Base-by-base conservation (phyloP, 345 rosid genomes). In the Moringa oleifera region DNA sequence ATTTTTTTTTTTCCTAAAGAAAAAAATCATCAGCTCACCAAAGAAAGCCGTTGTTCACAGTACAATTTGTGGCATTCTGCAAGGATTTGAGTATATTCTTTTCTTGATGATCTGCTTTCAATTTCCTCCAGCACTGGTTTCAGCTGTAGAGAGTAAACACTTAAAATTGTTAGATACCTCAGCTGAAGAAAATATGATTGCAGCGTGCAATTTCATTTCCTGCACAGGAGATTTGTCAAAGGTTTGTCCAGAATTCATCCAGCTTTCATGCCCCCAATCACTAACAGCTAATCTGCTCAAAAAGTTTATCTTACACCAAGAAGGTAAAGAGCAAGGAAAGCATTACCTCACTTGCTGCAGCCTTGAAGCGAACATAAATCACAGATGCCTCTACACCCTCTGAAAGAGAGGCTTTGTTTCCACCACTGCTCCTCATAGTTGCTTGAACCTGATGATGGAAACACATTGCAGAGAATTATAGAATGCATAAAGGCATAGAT, bases 351-450 rank as follows among this genome's bases (percentile, higher is more conserved):
- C 73, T 88, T 25, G 99, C 94, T 58, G 99, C 96, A 72, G 97
- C 99, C 87, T 90, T 85, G 77, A 94, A 94, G 71, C 97, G 87
- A 63, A 94, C 92, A 72, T 90, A 94, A 61, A 94, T 88, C 50
- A 86, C 83, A 56, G 99, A 94, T 65, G 96, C 94, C 77, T 94
- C 99, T 23, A 90, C 90, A 70, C 97, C 97, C 80, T 94, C 99
- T 28, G 99, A 85, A 62, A 94, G 71, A 70, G 89, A 78, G 31
- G 83, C 25, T 72, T 81, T 86, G 80, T 74, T 81, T 62, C 86
- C 84, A 67, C 77, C 89, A 73, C 82, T 71, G 60, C 85, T 81
- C 58, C 88, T 79, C 57, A 90, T 79, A 47, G 99, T 93, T 64
- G 89, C 83, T 68, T 83, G 97, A 62, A 88, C 97, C 97, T 94